Base-by-base conservation (phyloP, 2,329 filamentous ascomycete species). In the Xylariaceae sp. region DNA sequence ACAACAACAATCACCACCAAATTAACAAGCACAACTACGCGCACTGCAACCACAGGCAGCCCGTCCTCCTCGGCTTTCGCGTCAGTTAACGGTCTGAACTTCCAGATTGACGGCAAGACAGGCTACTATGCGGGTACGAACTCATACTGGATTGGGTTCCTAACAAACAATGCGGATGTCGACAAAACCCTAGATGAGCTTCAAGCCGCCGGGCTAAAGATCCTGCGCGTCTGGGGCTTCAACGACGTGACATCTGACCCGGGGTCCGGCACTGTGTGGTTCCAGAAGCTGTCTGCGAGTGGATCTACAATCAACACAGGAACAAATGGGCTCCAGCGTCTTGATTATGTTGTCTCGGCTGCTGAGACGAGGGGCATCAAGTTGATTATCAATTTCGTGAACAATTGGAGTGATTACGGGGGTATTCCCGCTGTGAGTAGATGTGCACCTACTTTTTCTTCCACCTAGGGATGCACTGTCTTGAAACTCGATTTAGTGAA, bases 381-480 rank as follows among this genome's bases (percentile, higher is more conserved):
- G 67, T 72, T 88, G 4, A 85, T 88, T 56, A 80, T 86, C 64
- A 81, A 83, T 60, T 83, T 87, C 36, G 82, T 88, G 50, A 89
- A 89, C 72, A 83, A 88, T 71, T 89, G 85, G 85, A 75, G 75
- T 39, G 86, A 89, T 64, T 88, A 86, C 26, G 86, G 85, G 15
- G 85, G 86, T 26, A 88, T 88, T 66, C 73, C 75, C 11, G 81
- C 82, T 43, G 65, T 67, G 36, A 62, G 64, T 64, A 13, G n/a
- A n/a, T n/a, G n/a, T n/a, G n/a, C n/a, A n/a, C n/a, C n/a, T n/a
- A 8, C 23, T 8, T 26, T 37, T 15, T 24, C 30, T 24, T 24
- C 13, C 18, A 7, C 30, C 21, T 24, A 4, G 23, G 3, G 2
- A 16, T 26, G n/a, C n/a, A n/a, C n/a, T n/a, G n/a, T n/a, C n/a